phyloP scores from a whole-genome alignment of 176 grass and related monocot genomes.

The Rhynchospora tenuis region DNA sequence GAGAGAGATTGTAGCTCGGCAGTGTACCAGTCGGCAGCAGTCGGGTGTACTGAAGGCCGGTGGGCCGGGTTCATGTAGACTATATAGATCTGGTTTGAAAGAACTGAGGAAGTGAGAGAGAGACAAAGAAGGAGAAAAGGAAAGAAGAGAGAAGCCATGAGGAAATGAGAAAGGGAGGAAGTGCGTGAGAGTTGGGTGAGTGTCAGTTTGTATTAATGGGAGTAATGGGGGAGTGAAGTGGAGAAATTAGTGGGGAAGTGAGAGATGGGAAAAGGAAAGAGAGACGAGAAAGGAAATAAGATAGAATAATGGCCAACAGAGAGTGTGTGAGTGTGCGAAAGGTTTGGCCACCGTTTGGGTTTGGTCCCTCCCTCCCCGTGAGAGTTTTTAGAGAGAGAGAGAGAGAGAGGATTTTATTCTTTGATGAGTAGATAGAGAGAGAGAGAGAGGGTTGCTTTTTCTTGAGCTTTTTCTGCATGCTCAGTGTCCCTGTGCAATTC shows the following conservation, averaged over 20 bases:
- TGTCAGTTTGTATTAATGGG: neutral
- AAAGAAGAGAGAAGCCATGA: constrained; percentile 32
- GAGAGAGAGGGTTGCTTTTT: neutral
- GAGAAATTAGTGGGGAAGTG: neutral
- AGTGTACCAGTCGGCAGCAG: constrained; percentile 52
- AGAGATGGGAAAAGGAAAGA: neutral
- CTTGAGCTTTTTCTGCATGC: constrained; percentile 26
- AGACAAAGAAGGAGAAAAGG: constrained; percentile 20
- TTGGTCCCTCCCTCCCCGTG: constrained; percentile 16
- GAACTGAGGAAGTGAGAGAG: constrained; percentile 12
- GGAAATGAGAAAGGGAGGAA: neutral
- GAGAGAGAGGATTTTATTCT: neutral
- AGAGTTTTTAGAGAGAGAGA: neutral
- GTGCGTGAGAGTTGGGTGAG: constrained; percentile 16
- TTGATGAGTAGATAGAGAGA: neutral
- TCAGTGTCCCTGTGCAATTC: constrained; percentile 21
- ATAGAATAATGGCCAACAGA: constrained; percentile 18
- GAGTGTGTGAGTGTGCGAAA: neutral
- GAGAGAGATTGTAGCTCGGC: constrained; percentile 68
- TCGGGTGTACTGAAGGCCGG: constrained; percentile 46
- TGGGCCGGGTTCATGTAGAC: constrained; percentile 80
- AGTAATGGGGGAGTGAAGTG: neutral
- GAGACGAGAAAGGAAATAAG: neutral
- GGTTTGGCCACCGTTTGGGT: neutral
- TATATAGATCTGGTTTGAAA: constrained; percentile 59